Base-by-base conservation (phyloP, 1,139 yeast genomes). In the Pichia sp. region DNA sequence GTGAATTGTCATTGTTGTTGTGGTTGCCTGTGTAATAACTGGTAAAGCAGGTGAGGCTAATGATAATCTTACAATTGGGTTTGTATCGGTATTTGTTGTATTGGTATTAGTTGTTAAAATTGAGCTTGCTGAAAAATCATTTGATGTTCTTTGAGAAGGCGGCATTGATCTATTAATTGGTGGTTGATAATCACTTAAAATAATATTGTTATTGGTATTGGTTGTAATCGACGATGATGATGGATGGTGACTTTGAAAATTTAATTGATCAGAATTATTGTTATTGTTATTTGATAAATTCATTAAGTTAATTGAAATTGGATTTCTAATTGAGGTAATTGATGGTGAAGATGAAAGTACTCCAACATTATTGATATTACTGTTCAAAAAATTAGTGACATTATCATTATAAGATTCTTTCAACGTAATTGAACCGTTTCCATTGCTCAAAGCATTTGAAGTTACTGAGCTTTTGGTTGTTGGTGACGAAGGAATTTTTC, bases 41-140 rank as follows among this genome's bases (percentile, higher is more conserved):
- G 70, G 70, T 29, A 67, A 52, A 1, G 70, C 70, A 14, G 69
- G 68, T 1, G 67, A 58, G 3, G 68, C 68, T 11, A 65, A 51
- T 22, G 64, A 56, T 25, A 67, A 56, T 47, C 62, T 58, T 33
- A 56, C 56, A 42, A 63, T 57, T 2, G 68, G 68, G 46, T 66
- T 66, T 11, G 25, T 41, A 28, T 52, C 50, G 9, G 48, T 52
- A 44, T 58, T 52, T 2, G 52, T 41, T 10, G 54, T 27, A 27
- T 42, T 18, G 50, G 48, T 59, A 50, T 30, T 45, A 31, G 16
- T 39, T 2, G 56, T 54, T 4, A 44, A 18, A 29, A 53, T 48
- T 2, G 56, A 52, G 28, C 53, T 53, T 5, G 53, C 28, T 9
- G 57, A 50, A 43, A 49, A 52, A 47, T 54, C 56, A 33, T 51